Base-by-base conservation (phyloP, 2,329 filamentous ascomycete genomes). In the Neonectria coccinea region DNA sequence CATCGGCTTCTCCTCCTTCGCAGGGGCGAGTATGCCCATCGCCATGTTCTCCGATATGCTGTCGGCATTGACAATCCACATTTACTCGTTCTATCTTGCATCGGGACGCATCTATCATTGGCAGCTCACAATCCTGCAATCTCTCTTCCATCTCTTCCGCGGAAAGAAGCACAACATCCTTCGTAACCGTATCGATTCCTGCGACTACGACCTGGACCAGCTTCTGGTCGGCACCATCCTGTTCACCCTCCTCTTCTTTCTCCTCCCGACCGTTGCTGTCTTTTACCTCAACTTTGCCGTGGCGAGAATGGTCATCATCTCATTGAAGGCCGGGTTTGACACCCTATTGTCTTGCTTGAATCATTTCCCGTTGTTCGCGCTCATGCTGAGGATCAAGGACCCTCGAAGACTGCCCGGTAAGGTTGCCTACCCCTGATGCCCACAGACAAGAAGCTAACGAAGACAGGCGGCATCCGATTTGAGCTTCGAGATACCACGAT, bases 161-260 rank as follows among this genome's bases (percentile, higher is more conserved):
- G 97, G 96, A 63, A 98, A 97, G 83, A 99, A 99, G 79, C 92
- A 97, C 76, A 99, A 99, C 72, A 91, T 99, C 16, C 87, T 99
- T 22, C 92, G 97, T 66, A 97, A 97, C 76, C 94, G 96, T 80
- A 98, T 99, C 74, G 96, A 99, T 78, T 97, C 94, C 51, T 99
- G 96, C 84, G 96, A 98, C 81, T 99, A 99, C 80, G 96, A 98
- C 77, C 87, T 99, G 25, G 96, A 99, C 77, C 97, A 99, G 80
- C 88, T 99, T 4, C 89, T 99, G 7, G 90, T 99, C 8, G 96
- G 96, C 65, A 99, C 96, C 1, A 98, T 99, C 64, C 84, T 99
- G 20, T 99, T 99, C 76, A 98, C 96, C 0, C 84, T 99, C 8
- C 86, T 99, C 1, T 97, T 97, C 81, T 99, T 98, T 78, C 85